These are phyloP conservation scores for Amphicarpaea edgeworthii DNA, from an alignment of 306 rosid genomes.

Conservation along the genomic window DNA sequence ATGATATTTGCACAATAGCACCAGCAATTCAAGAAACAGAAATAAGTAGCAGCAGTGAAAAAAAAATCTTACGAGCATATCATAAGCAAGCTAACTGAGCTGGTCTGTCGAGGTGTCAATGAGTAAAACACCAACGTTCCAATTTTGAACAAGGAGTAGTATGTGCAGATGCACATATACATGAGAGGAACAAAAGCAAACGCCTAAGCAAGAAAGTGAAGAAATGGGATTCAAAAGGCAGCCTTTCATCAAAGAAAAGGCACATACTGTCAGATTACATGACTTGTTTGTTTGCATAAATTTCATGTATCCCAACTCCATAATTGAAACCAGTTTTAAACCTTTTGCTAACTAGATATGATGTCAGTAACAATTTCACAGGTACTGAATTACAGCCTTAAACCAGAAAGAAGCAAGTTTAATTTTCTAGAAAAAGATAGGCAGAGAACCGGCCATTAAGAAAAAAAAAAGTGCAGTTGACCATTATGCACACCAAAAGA, in stretches of 20 bases:
- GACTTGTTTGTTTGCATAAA: constrained; percentile 19
- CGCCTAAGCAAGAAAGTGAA: constrained; percentile 64
- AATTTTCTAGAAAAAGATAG: constrained; percentile 5
- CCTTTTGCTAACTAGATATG: constrained; percentile 1
- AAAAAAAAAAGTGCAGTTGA: background rate
- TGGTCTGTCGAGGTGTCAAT: constrained; percentile 91
- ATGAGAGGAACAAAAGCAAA: constrained; percentile 92
- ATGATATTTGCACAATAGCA: constrained; percentile 36
- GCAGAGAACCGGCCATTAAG: background rate
- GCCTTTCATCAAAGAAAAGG: constrained; percentile 35
- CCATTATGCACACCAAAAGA: constrained; percentile 22
- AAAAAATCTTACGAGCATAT: constrained; percentile 93
- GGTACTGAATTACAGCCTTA: constrained; percentile 24
- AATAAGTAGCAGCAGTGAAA: constrained; percentile 22
- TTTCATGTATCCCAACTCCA: constrained; percentile 46
- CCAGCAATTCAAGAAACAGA: constrained; percentile 16
- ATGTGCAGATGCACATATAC: constrained; percentile 99
- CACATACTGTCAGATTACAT: constrained; percentile 7
- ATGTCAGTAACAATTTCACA: constrained; percentile 7
- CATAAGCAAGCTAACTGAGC: constrained; percentile 96
- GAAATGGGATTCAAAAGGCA: constrained; percentile 44
- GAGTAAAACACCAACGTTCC: constrained; percentile 94
- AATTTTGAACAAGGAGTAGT: constrained; percentile 92
- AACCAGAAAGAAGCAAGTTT: background rate
- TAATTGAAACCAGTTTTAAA: constrained; percentile 20